Base-by-base conservation (phyloP, 2,329 filamentous ascomycete genomes). In the Trichocomaceae sp. region DNA sequence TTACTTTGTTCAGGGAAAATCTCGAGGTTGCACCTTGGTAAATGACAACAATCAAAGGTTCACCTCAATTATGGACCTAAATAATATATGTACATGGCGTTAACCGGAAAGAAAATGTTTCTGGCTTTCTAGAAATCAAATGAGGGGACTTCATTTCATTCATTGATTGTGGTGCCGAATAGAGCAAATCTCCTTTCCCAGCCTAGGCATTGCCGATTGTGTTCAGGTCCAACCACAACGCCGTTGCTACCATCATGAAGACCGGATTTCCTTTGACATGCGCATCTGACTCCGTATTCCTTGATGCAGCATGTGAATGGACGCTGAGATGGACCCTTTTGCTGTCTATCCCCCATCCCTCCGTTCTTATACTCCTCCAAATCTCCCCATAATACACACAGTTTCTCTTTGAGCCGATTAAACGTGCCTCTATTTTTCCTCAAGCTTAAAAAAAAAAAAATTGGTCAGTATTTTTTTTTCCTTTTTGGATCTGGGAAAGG, bases 321-420 rank as follows among this genome's bases (percentile, higher is more conserved):
- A 33, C 73, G 76, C 54, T 84, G 85, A 1, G 74, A 74, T 3
- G 79, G 54, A 4, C 56, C 48, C 13, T 50, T 61, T 19, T 54
- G 55, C 35, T 54, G 47, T n/a, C 55, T 35, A 44, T 61, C 50
- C n/a, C 60, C 57, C 19, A 69, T 60, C 2, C 68, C 62, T n/a
- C 62, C 66, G 2, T 64, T 63, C 65, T 87, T 89, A 47, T 75
- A 69, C 66, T 95, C 89, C 65, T 91, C 84, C 1, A 96, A 75
- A 58, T 96, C 82, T 1, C 92, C 92, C 91, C 92, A 97, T 1
- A 96, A 76, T 35, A 83, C 74, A 66, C 86, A 92, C 54, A 96
- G 75, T 61, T 81, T 84, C 61, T 95, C 82, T 50, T 82, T 80
- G 4, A 96, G 72, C 6, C 68, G 59, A 2, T 63, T 66, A 1